These are phyloP conservation scores for Metschnikowia reukaufii DNA, from an alignment of 805 yeast species.

Conservation along the genomic window DNA sequence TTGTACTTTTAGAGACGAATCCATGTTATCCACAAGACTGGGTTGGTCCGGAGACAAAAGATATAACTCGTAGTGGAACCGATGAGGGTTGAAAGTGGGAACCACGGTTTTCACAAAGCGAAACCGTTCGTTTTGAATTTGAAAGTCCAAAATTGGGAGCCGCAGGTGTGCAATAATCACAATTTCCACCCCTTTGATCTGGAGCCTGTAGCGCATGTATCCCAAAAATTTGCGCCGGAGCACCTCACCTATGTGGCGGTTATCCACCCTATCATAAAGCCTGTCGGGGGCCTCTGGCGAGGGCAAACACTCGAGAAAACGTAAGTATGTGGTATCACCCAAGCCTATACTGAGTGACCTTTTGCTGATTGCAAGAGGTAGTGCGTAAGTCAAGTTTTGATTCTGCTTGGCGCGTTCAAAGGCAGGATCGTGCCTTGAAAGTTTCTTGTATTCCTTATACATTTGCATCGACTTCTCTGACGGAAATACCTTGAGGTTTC, in stretches of 20 bases:
- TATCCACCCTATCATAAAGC: conserved; percentile 13
- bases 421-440: background rate
- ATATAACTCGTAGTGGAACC: conserved; percentile 14
- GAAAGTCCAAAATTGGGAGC: conserved; percentile 16
- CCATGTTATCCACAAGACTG: conserved; percentile 15
- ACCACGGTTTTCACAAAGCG: conserved; percentile 12
- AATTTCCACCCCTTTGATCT: conserved; percentile 8
- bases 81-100: background rate
- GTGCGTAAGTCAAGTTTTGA: conserved; percentile 15
- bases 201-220: conserved; percentile 15
- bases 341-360: conserved; percentile 8
- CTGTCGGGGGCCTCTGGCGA: conserved; percentile 16
- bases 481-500: conserved; percentile 11
- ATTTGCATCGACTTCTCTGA: conserved; percentile 11
- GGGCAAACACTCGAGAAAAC: conserved; percentile 11
- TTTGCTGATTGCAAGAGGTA: conserved; percentile 15
- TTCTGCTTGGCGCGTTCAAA: conserved; percentile 12
- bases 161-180: conserved; percentile 12
- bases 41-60: conserved; percentile 9
- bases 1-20: conserved; percentile 11
- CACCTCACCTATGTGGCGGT: conserved; percentile 14
- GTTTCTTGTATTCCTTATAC: conserved; percentile 12
- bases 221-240: conserved; percentile 9
- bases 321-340: conserved; percentile 13
- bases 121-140: conserved; percentile 10